Conservation (phyloP, 192 early-diverging fungal genomes). For the Backusella sp. region DNA sequence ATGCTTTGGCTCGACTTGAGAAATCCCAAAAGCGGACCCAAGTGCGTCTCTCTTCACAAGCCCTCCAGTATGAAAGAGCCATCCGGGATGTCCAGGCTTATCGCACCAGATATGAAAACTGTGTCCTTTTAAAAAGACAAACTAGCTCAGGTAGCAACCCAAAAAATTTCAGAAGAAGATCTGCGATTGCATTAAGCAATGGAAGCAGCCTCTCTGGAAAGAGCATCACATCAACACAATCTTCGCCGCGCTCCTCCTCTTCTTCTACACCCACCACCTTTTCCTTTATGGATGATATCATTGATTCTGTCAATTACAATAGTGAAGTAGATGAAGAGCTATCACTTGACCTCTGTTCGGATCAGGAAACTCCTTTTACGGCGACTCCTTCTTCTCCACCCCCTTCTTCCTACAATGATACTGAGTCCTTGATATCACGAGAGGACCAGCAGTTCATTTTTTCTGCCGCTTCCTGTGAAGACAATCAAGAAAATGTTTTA, state of each 20-base stretch:
- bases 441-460: neutral
- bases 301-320: neutral
- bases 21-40: neutral
- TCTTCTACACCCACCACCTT: neutral
- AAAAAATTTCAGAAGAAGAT: constrained; percentile 10
- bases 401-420: neutral
- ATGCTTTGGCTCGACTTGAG: neutral
- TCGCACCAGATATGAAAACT: constrained; percentile 9
- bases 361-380: neutral
- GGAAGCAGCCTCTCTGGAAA: constrained; percentile 1
- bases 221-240: neutral
- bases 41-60: neutral
- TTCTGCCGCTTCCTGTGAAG: neutral
- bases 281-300: constrained; percentile 7
- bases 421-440: neutral
- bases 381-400: neutral
- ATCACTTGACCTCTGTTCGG: neutral
- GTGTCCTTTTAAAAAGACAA: neutral
- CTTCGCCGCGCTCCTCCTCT: neutral
- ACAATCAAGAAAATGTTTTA: neutral
- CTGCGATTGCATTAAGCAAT: neutral
- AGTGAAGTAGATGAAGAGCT: neutral
- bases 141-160: neutral
- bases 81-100: constrained; percentile 10
- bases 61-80: constrained; percentile 11